Percentiles rank a stretch among this genome's conserved stretches.
These are phyloP conservation scores for Pseudocercospora macadamiae DNA, from an alignment of 2,329 filamentous ascomycete species.

Conservation along the genomic window DNA sequence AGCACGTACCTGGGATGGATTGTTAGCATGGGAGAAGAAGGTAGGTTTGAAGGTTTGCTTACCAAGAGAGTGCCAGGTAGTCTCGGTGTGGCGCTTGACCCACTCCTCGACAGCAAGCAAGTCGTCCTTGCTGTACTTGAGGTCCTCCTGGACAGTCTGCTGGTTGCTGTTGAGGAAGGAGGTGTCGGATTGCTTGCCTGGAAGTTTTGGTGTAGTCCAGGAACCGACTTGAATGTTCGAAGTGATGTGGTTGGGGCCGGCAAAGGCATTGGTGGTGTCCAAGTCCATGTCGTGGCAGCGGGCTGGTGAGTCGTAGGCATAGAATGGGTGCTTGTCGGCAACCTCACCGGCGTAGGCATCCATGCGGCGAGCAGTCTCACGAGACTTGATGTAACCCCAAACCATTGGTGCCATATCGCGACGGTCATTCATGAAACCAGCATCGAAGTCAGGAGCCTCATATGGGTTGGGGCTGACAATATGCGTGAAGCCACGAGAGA, in stretches of 20 bases:
- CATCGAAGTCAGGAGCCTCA: slow-evolving; percentile 73
- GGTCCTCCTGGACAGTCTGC: slow-evolving; percentile 62
- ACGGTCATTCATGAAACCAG: slow-evolving; percentile 77
- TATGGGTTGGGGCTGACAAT: slow-evolving; percentile 60
- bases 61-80: slow-evolving; percentile 68
- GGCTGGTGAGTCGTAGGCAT: slow-evolving; percentile 69
- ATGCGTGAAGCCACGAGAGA: slow-evolving; percentile 72
- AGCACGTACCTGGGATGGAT: slow-evolving; percentile 61
- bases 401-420: slow-evolving; percentile 84
- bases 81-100: slow-evolving; percentile 69
- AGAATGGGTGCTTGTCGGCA: slow-evolving; percentile 59
- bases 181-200: slow-evolving; percentile 55
- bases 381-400: slow-evolving; percentile 81
- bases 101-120: slow-evolving; percentile 69
- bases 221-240: slow-evolving; percentile 70
- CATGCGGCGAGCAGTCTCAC: slow-evolving; percentile 79
- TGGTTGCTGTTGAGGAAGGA: slow-evolving; percentile 66
- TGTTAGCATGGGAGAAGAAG: not conserved
- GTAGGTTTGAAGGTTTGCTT: not conserved
- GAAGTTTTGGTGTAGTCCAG: slow-evolving; percentile 40
- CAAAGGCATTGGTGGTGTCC: slow-evolving; percentile 73
- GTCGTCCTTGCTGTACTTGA: slow-evolving; percentile 67
- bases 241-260: slow-evolving; percentile 70
- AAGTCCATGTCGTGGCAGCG: slow-evolving; percentile 74
- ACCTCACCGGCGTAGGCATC: slow-evolving; percentile 77